Conservation (phyloP, 805 yeast genomes). For the Barnettozyma siamensis region DNA sequence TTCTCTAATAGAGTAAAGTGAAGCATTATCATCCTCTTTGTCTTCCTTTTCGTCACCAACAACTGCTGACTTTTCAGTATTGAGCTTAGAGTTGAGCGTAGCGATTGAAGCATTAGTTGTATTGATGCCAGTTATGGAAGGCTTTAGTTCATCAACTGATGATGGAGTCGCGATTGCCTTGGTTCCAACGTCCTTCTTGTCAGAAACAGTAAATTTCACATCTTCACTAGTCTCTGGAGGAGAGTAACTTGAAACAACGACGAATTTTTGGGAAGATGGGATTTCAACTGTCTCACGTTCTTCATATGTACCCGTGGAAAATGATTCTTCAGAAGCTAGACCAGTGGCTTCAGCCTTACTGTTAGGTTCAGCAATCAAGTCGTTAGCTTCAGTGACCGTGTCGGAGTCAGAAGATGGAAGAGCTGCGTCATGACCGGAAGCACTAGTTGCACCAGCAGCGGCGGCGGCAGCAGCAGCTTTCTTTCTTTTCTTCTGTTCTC, state of each 20-base stretch:
- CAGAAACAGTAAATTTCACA: background rate
- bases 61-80: background rate
- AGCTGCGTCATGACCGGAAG: conserved; percentile 4
- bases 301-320: background rate
- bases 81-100: conserved; percentile 2
- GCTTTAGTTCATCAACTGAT: background rate
- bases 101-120: conserved; percentile 7
- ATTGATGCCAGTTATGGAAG: conserved; percentile 1
- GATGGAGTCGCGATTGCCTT: conserved; percentile 3
- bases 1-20: conserved; percentile 21
- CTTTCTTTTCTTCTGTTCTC: conserved; percentile 7
- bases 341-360: background rate
- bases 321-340: background rate
- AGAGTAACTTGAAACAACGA: background rate
- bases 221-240: background rate
- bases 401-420: background rate
- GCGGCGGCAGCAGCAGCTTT: conserved; percentile 7
- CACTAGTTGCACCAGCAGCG: conserved; percentile 5
- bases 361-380: background rate
- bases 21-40: conserved; percentile 1
- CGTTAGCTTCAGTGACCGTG: background rate
- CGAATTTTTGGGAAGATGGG: background rate
- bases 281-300: conserved; percentile 1
- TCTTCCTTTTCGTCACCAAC: background rate
- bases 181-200: conserved; percentile 10